These are phyloP conservation scores for Talaromyces sp. DNA, from an alignment of 2,329 filamentous ascomycete species.

Conservation along the genomic window DNA sequence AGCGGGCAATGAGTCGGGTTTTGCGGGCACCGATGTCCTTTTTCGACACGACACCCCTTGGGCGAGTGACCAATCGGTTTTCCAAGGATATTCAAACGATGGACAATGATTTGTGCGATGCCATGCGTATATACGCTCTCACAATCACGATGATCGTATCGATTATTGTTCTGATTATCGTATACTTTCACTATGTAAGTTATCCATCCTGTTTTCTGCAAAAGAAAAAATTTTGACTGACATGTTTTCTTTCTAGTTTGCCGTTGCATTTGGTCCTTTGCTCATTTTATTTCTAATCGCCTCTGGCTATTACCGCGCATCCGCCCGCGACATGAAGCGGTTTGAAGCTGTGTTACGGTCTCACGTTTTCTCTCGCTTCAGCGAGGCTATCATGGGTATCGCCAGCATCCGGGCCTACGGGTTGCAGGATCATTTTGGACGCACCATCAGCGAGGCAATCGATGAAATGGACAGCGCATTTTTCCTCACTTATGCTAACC, in stretches of 20 bases:
- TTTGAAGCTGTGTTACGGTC: conserved; percentile 88
- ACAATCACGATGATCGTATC: conserved; percentile 77
- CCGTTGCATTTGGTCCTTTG: conserved; percentile 63
- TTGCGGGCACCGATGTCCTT: conserved; percentile 73
- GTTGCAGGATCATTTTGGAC: conserved; percentile 67
- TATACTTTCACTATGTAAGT: conserved; percentile 76
- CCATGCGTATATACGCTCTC: conserved; percentile 87
- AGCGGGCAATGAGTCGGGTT: conserved; percentile 72
- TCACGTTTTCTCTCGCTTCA: conserved; percentile 82
- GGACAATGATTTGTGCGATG: conserved; percentile 87
- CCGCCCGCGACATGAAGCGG: conserved; percentile 89
- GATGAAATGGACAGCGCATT: conserved; percentile 91
- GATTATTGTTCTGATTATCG: conserved; percentile 85
- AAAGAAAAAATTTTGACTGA: background rate
- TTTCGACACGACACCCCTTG: conserved; percentile 94
- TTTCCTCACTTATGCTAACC: conserved; percentile 88
- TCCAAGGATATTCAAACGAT: conserved; percentile 93
- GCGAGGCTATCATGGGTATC: conserved; percentile 79
- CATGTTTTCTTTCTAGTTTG: conserved; percentile 48
- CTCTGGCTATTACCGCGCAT: conserved; percentile 82
- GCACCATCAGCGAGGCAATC: conserved; percentile 64
- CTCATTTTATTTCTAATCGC: conserved; percentile 75
- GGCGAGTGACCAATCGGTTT: conserved; percentile 93
- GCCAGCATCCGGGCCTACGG: conserved; percentile 85
- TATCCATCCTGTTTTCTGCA: background rate